Conservation (phyloP, 305 asterid genomes). For the Plantago rigida region DNA sequence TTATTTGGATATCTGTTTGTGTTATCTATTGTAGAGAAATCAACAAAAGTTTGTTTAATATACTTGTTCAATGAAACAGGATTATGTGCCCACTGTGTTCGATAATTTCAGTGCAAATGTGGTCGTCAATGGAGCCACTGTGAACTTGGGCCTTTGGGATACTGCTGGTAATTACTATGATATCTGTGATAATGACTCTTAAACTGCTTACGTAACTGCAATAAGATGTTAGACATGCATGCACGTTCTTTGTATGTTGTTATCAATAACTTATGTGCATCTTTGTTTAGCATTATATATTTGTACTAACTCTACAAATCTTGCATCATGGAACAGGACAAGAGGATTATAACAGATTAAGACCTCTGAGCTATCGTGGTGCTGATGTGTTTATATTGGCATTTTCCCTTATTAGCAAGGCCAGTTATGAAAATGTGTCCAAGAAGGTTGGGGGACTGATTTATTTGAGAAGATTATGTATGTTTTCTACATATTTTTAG, state of each 20-base stretch:
- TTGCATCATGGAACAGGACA: constrained; percentile 57
- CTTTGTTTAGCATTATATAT: constrained; percentile 4
- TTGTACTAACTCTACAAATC: constrained; percentile 16
- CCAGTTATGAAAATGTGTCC: constrained; percentile 92
- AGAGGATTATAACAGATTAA: constrained; percentile 87
- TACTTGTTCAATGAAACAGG: constrained; percentile 42
- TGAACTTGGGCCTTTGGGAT: constrained; percentile 95
- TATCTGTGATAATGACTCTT: constrained; percentile 5
- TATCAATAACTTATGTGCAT: background rate
- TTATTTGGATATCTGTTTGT: background rate
- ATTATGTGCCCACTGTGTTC: constrained; percentile 88
- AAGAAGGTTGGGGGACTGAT: constrained; percentile 54
- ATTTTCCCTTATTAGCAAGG: constrained; percentile 94
- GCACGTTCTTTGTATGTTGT: background rate
- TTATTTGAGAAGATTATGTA: constrained; percentile 5
- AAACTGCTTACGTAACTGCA: constrained; percentile 9
- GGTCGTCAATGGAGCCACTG: constrained; percentile 80
- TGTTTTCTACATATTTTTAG: constrained; percentile 1
- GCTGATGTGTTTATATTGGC: constrained; percentile 98
- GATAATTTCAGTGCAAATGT: constrained; percentile 97
- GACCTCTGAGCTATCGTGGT: constrained; percentile 97
- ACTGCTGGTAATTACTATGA: constrained; percentile 70
- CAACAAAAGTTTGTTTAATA: background rate
- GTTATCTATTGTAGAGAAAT: background rate
- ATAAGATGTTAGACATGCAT: constrained; percentile 13